Evolutionary conservation across 2,329 filamentous ascomycete genomes (phyloP).

Genomic region (Scolecobasidium constrictum): DNA sequence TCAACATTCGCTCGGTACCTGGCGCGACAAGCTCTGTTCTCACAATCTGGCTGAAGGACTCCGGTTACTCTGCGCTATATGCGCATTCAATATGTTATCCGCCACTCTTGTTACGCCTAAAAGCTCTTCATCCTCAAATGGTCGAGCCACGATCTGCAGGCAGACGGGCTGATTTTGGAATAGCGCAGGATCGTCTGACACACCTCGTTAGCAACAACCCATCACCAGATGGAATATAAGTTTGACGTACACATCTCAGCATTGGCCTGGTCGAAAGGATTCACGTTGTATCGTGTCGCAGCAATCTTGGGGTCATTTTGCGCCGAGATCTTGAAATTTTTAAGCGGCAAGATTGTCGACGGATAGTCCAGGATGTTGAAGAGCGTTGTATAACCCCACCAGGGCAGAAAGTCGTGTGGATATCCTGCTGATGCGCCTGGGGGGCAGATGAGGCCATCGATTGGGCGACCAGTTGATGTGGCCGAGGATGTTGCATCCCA

Average conservation of each 20-base stretch:
- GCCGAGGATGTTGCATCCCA: slow-evolving; percentile 1
- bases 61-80: too few relatives aligned
- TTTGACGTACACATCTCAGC: too few relatives aligned
- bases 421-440: background rate
- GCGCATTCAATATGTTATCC: background rate
- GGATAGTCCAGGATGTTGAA: slow-evolving; percentile 7
- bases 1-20: too few relatives aligned
- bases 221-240: too few relatives aligned
- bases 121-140: background rate
- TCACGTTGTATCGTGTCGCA: too few relatives aligned
- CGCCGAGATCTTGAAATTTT: background rate
- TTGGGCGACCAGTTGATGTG: slow-evolving; percentile 4
- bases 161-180: background rate
- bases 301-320: slow-evolving; percentile 2
- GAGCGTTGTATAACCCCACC: slow-evolving; percentile 4
- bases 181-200: too few relatives aligned
- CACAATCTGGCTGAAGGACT: too few relatives aligned
- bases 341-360: background rate
- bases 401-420: background rate
- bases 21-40: too few relatives aligned
- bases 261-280: too few relatives aligned
- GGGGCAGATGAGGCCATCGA: slow-evolving; percentile 2
- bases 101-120: background rate
- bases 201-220: too few relatives aligned
- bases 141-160: slow-evolving; percentile 1